These are phyloP conservation scores for Wickerhamiella galacta DNA, from an alignment of 805 yeast genomes.

Conservation along the genomic window DNA sequence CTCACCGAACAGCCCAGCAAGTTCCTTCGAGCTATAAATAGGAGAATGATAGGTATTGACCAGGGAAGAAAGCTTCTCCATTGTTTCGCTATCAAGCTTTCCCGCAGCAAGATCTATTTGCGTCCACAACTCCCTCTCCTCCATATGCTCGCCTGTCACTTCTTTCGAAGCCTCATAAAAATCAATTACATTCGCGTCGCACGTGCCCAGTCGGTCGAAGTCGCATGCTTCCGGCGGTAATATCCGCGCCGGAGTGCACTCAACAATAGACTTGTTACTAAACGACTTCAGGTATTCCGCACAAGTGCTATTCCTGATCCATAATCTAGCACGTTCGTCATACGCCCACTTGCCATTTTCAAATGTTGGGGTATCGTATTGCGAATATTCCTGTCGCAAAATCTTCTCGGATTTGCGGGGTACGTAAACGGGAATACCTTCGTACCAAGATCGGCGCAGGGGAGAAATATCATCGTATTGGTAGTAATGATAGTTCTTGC, in stretches of 20 bases:
- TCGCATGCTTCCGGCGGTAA: not conserved
- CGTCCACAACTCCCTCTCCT: not conserved
- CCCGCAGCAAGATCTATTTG: too few species aligned
- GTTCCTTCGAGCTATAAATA: too few species aligned
- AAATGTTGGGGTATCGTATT: conserved; percentile 11
- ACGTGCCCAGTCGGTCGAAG: not conserved
- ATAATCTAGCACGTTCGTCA: conserved; percentile 7
- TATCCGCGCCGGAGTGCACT: not conserved
- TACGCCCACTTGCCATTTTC: conserved; percentile 14
- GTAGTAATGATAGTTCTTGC: conserved; percentile 44
- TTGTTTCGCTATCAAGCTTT: too few species aligned
- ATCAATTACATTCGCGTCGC: not conserved
- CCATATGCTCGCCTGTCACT: not conserved
- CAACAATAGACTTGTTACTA: not conserved
- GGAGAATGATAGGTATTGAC: too few species aligned
- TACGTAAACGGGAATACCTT: conserved; percentile 35
- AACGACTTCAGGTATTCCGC: not conserved
- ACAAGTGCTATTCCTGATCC: conserved; percentile 7
- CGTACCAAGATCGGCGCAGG: conserved; percentile 37
- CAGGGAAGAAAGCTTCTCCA: too few species aligned
- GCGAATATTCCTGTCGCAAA: conserved; percentile 25
- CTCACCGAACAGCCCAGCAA: too few species aligned
- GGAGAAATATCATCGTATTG: conserved; percentile 34
- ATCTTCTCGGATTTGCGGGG: conserved; percentile 27
- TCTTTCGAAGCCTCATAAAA: not conserved